Percentiles rank a stretch among this genome's conserved stretches.
Evolutionary conservation across 495 filamentous ascomycete species (phyloP).

Genomic region (Neurospora sp.): DNA sequence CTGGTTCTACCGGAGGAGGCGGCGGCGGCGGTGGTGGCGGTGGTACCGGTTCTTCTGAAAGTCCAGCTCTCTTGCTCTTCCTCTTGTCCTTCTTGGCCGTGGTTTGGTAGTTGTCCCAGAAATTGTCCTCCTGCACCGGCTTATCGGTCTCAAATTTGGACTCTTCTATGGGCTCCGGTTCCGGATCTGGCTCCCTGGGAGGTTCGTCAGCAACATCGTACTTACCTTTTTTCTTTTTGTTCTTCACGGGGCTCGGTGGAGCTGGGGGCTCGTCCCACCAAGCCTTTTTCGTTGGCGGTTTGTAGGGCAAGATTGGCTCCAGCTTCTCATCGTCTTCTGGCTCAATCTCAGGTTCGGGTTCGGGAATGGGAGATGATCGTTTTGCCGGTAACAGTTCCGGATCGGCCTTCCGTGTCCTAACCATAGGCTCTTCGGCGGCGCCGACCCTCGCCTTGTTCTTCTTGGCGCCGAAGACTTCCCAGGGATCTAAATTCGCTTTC

Average conservation of each 20-base stretch:
- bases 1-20: neutral
- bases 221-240: conserved; percentile 19
- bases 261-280: neutral
- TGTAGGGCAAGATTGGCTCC: conserved; percentile 1
- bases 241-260: conserved; percentile 6
- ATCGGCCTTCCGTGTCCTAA: conserved; percentile 5
- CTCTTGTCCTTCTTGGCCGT: conserved; percentile 8
- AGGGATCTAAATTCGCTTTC: conserved; percentile 2
- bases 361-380: neutral
- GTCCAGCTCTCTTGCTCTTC: conserved; percentile 4
- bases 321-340: conserved; percentile 1
- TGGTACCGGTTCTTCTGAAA: neutral
- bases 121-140: conserved; percentile 14
- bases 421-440: conserved; percentile 6
- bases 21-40: neutral
- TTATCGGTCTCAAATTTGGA: conserved; percentile 16
- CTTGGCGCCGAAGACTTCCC: conserved; percentile 4
- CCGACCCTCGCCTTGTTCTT: conserved; percentile 27
- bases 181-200: conserved; percentile 11
- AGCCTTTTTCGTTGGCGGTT: neutral
- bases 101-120: conserved; percentile 3
- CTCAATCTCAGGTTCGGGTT: neutral
- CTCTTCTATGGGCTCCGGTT: conserved; percentile 12
- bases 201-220: conserved; percentile 5
- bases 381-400: neutral